Base-by-base conservation (phyloP, 2,329 filamentous ascomycete genomes). In the Cryphonectria naterciae region DNA sequence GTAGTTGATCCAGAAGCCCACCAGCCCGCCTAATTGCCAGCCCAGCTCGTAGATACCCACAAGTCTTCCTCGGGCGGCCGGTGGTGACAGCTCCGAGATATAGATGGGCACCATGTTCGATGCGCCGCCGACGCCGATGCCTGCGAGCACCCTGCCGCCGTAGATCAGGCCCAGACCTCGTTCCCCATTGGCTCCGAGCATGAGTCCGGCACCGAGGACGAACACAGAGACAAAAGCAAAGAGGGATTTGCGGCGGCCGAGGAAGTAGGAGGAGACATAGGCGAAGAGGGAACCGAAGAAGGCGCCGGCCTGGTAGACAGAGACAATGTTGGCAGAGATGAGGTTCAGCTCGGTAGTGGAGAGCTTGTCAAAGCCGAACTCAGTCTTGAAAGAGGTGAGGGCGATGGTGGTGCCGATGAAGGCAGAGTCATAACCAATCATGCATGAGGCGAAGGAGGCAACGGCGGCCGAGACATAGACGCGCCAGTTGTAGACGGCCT, bases 391-490 rank as follows among this genome's bases (percentile, higher is more conserved):
- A 0, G 92, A 92, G 0, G 87, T 84, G 41, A 95, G 84, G 1
- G 91, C 88, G 43, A 95, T 83, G 1, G 93, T 94, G 0, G 91
- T 93, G 73, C 92, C 92, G 75, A 95, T 94, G 80, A 95, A 95
- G 74, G 93, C 90, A 67, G 88, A 91, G 78, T 94, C 92, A 73
- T 87, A 87, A 70, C 85, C 86, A 68, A 89, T 88, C 77, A 84
- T 86, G 77, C 85, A 87, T 52, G 87, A 84, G 41, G 86, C 86
- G 70, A 87, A 87, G 2, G 87, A 88, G 32, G 86, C 86, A 35
- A 87, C 81, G 61, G 83, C 80, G 13, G 87, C 87, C 74, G 83
- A 87, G 39, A 79, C 77, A 76, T 89, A 89, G 70, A 89, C 85
- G 56, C 87, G 84, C 87, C 87, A 89, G 79, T 89, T 89, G 83